phyloP scores from a whole-genome alignment of 768 basidiomycete species.

The Termitomyces sp. region DNA sequence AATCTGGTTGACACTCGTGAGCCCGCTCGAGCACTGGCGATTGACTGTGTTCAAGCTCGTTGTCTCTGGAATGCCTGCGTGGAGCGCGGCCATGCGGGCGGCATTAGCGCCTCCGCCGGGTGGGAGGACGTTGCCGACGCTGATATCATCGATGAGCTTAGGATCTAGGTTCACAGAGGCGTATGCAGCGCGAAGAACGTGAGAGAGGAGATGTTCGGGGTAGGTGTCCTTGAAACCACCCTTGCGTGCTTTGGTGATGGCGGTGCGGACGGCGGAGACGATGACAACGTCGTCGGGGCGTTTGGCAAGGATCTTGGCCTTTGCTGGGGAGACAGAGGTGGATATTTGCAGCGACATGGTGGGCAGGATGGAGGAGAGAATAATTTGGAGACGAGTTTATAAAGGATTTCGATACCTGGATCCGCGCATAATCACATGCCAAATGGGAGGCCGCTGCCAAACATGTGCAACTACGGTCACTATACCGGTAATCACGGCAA shows the following conservation, averaged over 20 bases:
- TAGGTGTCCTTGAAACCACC: constrained; percentile 90
- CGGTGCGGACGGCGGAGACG: constrained; percentile 81
- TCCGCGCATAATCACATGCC: not conserved
- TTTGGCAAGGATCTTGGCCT: constrained; percentile 61
- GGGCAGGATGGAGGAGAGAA: not conserved
- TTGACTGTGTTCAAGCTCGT: constrained; percentile 79
- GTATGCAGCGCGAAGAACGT: constrained; percentile 71
- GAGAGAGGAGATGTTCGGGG: constrained; percentile 76
- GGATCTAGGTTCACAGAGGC: constrained; percentile 68
- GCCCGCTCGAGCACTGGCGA: constrained; percentile 85
- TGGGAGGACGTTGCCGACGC: constrained; percentile 86
- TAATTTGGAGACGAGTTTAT: not conserved
- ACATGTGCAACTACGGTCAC: not conserved
- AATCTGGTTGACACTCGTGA: constrained; percentile 80
- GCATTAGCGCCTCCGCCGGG: constrained; percentile 76
- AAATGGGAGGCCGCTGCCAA: not conserved
- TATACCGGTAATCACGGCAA: not conserved
- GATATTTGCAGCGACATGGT: not conserved
- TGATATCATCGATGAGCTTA: constrained; percentile 75
- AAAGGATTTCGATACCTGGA: not conserved
- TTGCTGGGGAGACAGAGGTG: constrained; percentile 29
- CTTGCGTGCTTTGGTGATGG: constrained; percentile 85
- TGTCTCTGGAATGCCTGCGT: constrained; percentile 79
- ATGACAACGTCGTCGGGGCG: constrained; percentile 87
- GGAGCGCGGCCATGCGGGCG: constrained; percentile 83